These are phyloP conservation scores for Colletotrichum limetticola DNA, from an alignment of 2,329 filamentous ascomycete genomes.

Conservation along the genomic window DNA sequence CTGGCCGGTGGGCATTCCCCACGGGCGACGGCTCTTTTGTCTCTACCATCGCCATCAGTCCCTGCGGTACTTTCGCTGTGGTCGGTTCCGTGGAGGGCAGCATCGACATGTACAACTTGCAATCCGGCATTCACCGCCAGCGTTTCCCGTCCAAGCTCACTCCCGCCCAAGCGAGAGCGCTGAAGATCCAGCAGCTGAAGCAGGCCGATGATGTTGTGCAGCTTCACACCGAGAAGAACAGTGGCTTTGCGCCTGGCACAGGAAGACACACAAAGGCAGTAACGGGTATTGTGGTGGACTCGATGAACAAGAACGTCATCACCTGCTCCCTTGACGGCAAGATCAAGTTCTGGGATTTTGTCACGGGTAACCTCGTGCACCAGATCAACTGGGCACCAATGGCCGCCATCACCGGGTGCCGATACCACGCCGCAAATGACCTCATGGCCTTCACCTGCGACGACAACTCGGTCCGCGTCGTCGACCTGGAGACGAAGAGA, in stretches of 20 bases:
- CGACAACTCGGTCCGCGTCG: conserved; percentile 86
- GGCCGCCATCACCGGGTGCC: conserved; percentile 79
- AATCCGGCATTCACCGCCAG: conserved; percentile 90
- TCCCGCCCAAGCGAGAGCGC: conserved; percentile 79
- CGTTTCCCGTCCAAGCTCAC: conserved; percentile 85
- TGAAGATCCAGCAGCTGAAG: conserved; percentile 73
- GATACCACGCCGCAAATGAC: conserved; percentile 85
- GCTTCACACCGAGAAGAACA: conserved; percentile 58
- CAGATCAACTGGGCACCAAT: conserved; percentile 87
- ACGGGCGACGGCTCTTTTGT: conserved; percentile 88
- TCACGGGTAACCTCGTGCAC: conserved; percentile 81
- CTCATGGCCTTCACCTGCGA: conserved; percentile 90
- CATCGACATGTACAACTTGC: conserved; percentile 96
- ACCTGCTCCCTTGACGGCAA: conserved; percentile 92
- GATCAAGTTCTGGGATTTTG: conserved; percentile 97
- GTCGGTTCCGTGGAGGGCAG: conserved; percentile 85
- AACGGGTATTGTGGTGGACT: conserved; percentile 88
- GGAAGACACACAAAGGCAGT: conserved; percentile 85
- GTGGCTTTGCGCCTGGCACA: conserved; percentile 60
- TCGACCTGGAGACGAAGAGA: conserved; percentile 90
- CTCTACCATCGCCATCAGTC: conserved; percentile 85
- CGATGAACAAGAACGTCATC: conserved; percentile 86
- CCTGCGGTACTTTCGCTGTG: conserved; percentile 93
- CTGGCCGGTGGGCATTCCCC: conserved; percentile 91
- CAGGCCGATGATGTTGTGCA: conserved; percentile 68